Evolutionary conservation across 108 stramenopile genomes (phyloP), one percentile per base, ranked within the genome.

Genomic region (Phaeodactylum tricornutum): DNA sequence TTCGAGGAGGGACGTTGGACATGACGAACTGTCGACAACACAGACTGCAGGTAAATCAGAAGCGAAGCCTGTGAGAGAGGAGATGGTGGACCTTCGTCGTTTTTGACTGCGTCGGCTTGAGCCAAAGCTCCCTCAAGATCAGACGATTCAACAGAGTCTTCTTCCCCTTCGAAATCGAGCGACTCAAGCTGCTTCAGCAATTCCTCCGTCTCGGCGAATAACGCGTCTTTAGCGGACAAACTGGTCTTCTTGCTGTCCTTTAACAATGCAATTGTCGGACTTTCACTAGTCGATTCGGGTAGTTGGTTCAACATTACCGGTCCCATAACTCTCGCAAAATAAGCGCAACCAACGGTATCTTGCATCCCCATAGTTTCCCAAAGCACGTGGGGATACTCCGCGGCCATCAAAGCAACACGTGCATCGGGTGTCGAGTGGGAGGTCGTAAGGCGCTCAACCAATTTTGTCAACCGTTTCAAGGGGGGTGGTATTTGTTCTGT

Each of bases 1-100:
- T 89, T 91, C 8, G 92, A 79, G 3, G 85, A 69, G 14, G 95
- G 78, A 17, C 79, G 76, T 56, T 89, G 87, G 5, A 92, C 87
- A 71, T 96, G 84, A 37, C 94, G 75, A 7, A 91, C 59, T 29
- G 78, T 80, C 7, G 89, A 72, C 47, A 89, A 71, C 14, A 98
- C 60, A 25, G 94, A 56, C 42, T 96, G 91, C 29, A 92, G 50
- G 42, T 92, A 69, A 35, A 97, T 67, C 12, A 93, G 70, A 40
- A 95, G 49, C 9, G 79, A 75, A 35, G 64, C 58, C 33, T 72
- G n/a, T n/a, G n/a, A n/a, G n/a, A n/a, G n/a, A n/a, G n/a, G n/a
- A n/a, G n/a, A n/a, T n/a, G n/a, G n/a, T n/a, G n/a, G n/a, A n/a
- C n/a, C n/a, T n/a, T n/a, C n/a, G n/a, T n/a, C n/a, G n/a, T n/a